Conservation (phyloP, 441 rosid species). For the Erodium moschatum region DNA sequence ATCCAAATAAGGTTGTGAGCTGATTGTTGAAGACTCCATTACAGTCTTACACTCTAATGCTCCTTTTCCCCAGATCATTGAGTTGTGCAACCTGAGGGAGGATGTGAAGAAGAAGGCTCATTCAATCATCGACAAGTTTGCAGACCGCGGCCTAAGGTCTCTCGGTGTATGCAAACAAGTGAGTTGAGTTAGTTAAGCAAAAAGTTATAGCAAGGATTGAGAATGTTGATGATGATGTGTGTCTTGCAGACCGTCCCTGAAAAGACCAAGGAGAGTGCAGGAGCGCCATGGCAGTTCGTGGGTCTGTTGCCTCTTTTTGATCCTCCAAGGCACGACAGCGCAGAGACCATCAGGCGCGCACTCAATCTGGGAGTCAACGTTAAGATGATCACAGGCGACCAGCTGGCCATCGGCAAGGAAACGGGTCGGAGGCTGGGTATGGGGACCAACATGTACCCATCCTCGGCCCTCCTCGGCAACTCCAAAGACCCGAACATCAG, state of each 20-base stretch:
- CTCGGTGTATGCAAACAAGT: too few species aligned
- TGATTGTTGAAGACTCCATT: too few species aligned
- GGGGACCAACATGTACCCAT: constrained; percentile 28
- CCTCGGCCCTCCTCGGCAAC: constrained; percentile 56
- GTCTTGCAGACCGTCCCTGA: constrained; percentile 33
- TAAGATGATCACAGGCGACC: constrained; percentile 76
- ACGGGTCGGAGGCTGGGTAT: constrained; percentile 64
- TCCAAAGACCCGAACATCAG: constrained; percentile 36
- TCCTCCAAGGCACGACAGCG: constrained; percentile 75
- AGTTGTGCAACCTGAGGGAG: too few species aligned
- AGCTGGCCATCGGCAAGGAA: constrained; percentile 63
- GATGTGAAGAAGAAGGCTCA: too few species aligned
- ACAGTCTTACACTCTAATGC: too few species aligned
- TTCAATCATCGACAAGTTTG: too few species aligned
- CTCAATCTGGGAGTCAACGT: constrained; percentile 65
- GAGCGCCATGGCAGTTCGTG: constrained; percentile 59
- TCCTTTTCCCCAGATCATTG: too few species aligned
- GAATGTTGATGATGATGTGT: not conserved
- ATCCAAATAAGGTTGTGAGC: too few species aligned
- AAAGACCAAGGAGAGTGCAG: constrained; percentile 40
- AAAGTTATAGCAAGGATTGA: too few species aligned
- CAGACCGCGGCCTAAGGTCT: too few species aligned
- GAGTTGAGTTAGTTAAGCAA: too few species aligned
- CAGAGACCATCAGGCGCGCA: constrained; percentile 60
- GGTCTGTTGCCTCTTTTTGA: constrained; percentile 64